Evolutionary conservation across 352 stramenopile genomes (phyloP), one percentile per base, ranked within the genome.

Genomic region (Pythium brassicae): DNA sequence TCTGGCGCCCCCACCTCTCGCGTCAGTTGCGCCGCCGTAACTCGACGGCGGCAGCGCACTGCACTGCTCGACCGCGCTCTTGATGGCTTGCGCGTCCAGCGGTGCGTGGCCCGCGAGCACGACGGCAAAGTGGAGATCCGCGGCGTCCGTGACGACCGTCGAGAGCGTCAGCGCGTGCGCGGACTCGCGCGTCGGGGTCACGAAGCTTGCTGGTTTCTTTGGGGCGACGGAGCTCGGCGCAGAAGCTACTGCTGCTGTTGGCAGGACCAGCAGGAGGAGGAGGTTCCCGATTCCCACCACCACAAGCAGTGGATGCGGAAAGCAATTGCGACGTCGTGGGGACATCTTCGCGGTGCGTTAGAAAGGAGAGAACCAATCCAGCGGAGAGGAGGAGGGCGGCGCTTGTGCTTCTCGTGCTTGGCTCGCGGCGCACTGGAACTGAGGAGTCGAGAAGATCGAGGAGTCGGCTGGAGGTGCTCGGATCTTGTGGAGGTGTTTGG

Each of bases 91-190:
- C 1, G 83, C 79, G n/a, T 71, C 62, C 34, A 90, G 42, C 12
- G 71, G 48, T 20, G 53, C 23, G 37, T 74, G 63, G 0, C 80
- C 77, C 6, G 76, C 50, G 5, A 50, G 54, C 11, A 93, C 59
- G 20, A 88, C 71, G 0, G 65, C 74, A n/a, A 87, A 92, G 58
- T 94, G 81, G 34, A 94, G 53, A 59, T 91, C 68, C 0, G 81
- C 77, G 1, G 81, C 73, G 43, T 87, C 74, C 4, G 81, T 94
- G 53, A 94, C 42, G 57, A 76, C 87, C 17, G 79, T 91, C 44
- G 81, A 86, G 22, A 94, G 63, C 53, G 76, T 85, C 37, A 94
- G 65, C 25, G 78, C 57, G 25, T 73, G 53, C 7, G 70, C 52
- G 0, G 76, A 76, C 2, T 74, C 76, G 32, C 53, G 61, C 17